Percentiles rank a stretch among this genome's conserved stretches.
These are phyloP conservation scores for Staphylotrichum tortipilum DNA, from an alignment of 495 filamentous ascomycete species.

Conservation along the genomic window DNA sequence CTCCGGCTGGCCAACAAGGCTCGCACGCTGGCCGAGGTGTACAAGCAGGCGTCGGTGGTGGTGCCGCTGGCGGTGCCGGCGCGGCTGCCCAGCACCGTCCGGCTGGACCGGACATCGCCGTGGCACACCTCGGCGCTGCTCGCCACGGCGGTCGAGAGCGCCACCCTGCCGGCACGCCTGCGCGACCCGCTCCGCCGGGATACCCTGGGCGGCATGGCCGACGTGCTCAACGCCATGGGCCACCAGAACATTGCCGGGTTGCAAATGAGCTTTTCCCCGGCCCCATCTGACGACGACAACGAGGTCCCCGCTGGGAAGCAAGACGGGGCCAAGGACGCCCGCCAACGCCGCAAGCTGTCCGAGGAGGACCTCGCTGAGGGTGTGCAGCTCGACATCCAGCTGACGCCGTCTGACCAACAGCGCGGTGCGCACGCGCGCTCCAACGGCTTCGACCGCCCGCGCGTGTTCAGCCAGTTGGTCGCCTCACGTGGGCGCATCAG, in stretches of 20 bases:
- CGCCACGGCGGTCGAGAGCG: slow-evolving; percentile 68
- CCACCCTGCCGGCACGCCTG: slow-evolving; percentile 68
- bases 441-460: slow-evolving; percentile 10
- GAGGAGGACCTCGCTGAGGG: slow-evolving; percentile 18
- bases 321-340: neutral
- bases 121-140: slow-evolving; percentile 82
- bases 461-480: slow-evolving; percentile 26
- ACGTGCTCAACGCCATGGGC: slow-evolving; percentile 64
- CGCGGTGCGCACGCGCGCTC: slow-evolving; percentile 10
- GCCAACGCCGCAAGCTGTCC: slow-evolving; percentile 3
- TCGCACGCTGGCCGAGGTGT: slow-evolving; percentile 55
- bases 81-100: slow-evolving; percentile 50
- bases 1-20: slow-evolving; percentile 58
- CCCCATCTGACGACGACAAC: slow-evolving; percentile 8
- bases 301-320: too few relatives aligned
- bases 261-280: slow-evolving; percentile 40
- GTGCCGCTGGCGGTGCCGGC: slow-evolving; percentile 65
- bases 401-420: slow-evolving; percentile 21
- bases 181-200: slow-evolving; percentile 42
- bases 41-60: slow-evolving; percentile 65
- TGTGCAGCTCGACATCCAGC: slow-evolving; percentile 18
- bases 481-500: slow-evolving; percentile 13
- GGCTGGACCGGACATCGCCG: slow-evolving; percentile 53
- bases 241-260: slow-evolving; percentile 74
- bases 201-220: slow-evolving; percentile 55